Evolutionary conservation across 768 basidiomycete genomes (phyloP).

Genomic region (Termitomyces sp.): DNA sequence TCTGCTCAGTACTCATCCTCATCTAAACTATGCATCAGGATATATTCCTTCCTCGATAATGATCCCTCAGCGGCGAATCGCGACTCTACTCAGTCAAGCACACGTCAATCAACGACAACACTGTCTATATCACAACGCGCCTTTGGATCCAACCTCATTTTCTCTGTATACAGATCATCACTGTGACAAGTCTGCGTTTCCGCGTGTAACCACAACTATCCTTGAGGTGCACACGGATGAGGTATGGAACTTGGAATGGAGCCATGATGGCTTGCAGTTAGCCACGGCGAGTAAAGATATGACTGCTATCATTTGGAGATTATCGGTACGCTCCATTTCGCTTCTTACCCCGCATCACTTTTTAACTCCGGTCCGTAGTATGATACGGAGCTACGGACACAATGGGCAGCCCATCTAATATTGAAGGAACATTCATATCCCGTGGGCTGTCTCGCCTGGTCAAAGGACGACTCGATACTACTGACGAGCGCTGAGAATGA

Average conservation of each 20-base stretch:
- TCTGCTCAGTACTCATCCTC: conserved; percentile 1
- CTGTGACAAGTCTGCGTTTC: conserved; percentile 80
- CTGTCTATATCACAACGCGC: conserved; percentile 85
- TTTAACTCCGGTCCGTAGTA: conserved; percentile 2
- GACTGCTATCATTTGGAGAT: conserved; percentile 83
- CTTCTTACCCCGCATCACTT: not conserved
- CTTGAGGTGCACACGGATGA: conserved; percentile 86
- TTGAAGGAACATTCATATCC: conserved; percentile 74
- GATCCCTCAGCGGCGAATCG: conserved; percentile 87
- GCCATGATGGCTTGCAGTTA: conserved; percentile 77
- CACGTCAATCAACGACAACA: conserved; percentile 69
- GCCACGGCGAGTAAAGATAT: conserved; percentile 89
- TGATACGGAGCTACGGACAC: conserved; percentile 25
- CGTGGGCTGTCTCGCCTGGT: conserved; percentile 88
- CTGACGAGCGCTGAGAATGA: conserved; percentile 76
- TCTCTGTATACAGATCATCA: conserved; percentile 87
- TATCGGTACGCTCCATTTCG: conserved; percentile 56
- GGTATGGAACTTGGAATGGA: conserved; percentile 96
- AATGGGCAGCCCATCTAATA: conserved; percentile 52
- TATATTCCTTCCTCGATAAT: conserved; percentile 89
- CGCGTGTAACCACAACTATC: conserved; percentile 78
- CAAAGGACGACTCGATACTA: conserved; percentile 78
- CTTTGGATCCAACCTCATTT: conserved; percentile 47
- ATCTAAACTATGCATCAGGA: conserved; percentile 35
- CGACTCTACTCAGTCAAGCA: conserved; percentile 82